phyloP scores from a whole-genome alignment of 164 flowering plant genomes.

The Pachysandra terminalis region DNA sequence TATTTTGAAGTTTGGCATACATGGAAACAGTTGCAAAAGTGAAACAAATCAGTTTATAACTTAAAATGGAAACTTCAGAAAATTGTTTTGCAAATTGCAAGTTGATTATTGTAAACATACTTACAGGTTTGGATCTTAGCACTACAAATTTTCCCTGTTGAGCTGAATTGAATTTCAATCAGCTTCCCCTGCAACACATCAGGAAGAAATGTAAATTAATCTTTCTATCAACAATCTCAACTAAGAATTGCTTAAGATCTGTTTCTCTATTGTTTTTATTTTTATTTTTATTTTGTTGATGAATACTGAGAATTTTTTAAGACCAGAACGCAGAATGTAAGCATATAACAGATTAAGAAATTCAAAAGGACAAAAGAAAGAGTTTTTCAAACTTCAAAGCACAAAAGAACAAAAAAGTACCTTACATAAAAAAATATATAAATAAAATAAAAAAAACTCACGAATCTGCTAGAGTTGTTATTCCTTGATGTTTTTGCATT shows the following conservation, averaged over 20 bases:
- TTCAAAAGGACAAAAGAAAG: neutral
- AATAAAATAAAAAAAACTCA: conserved; percentile 11
- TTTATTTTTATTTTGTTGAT: too few relatives aligned
- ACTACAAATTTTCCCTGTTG: conserved; percentile 68
- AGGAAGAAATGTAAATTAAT: neutral
- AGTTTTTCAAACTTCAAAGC: neutral
- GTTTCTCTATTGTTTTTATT: too few relatives aligned
- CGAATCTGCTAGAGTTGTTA: conserved; percentile 87
- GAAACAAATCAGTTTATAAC: conserved; percentile 5
- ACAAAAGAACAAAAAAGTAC: neutral
- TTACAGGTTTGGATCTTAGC: conserved; percentile 89
- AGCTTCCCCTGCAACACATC: conserved; percentile 68
- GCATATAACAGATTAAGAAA: neutral
- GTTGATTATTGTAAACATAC: conserved; percentile 16
- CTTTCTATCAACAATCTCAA: neutral
- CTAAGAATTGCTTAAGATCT: too few relatives aligned
- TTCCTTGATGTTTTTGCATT: conserved; percentile 91
- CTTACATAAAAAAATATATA: neutral
- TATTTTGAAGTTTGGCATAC: neutral
- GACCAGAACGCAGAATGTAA: too few relatives aligned
- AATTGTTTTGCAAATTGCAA: neutral
- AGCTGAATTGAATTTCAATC: conserved; percentile 76
- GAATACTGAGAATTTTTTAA: too few relatives aligned
- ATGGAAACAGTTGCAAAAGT: conserved; percentile 4
- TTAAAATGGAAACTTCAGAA: neutral